Evolutionary conservation across 2,329 filamentous ascomycete species (phyloP).

Genomic region (Alternaria solani): DNA sequence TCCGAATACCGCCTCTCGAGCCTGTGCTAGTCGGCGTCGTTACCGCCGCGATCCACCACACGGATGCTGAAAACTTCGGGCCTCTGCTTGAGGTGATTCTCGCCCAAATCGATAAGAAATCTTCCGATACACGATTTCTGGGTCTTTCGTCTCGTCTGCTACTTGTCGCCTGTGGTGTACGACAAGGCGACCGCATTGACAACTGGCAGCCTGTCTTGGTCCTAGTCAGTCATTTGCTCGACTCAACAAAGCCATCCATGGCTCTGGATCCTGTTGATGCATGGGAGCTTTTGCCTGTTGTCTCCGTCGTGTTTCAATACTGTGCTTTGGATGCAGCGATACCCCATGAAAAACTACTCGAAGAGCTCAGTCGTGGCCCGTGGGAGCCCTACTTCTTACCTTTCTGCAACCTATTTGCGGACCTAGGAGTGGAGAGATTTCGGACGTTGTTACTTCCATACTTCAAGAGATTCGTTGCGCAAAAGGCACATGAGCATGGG

Average conservation of each 20-base stretch:
- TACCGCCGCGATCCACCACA: constrained; percentile 83
- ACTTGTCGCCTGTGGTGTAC: constrained; percentile 76
- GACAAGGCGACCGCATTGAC: constrained; percentile 76
- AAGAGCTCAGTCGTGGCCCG: constrained; percentile 69
- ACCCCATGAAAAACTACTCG: constrained; percentile 71
- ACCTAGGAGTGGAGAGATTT: constrained; percentile 77
- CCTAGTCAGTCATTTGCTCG: constrained; percentile 41
- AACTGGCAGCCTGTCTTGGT: constrained; percentile 75
- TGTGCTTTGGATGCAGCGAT: constrained; percentile 83
- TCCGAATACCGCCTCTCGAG: constrained; percentile 60
- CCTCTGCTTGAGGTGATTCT: constrained; percentile 70
- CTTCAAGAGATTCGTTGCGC: constrained; percentile 82
- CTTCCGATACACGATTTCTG: constrained; percentile 52
- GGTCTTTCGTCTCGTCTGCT: constrained; percentile 60
- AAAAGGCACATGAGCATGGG: constrained; percentile 44
- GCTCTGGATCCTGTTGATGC: constrained; percentile 22
- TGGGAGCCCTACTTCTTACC: constrained; percentile 78
- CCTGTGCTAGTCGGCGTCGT: constrained; percentile 78
- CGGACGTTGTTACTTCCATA: constrained; percentile 78
- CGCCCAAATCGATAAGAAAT: constrained; percentile 46
- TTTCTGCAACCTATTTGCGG: constrained; percentile 83
- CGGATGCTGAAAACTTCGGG: constrained; percentile 75
- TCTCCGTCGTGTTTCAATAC: constrained; percentile 74
- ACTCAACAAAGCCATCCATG: constrained; percentile 49
- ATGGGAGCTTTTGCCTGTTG: constrained; percentile 54